phyloP scores from a whole-genome alignment of 2,329 filamentous ascomycete species.

The Mariannaea sp. region DNA sequence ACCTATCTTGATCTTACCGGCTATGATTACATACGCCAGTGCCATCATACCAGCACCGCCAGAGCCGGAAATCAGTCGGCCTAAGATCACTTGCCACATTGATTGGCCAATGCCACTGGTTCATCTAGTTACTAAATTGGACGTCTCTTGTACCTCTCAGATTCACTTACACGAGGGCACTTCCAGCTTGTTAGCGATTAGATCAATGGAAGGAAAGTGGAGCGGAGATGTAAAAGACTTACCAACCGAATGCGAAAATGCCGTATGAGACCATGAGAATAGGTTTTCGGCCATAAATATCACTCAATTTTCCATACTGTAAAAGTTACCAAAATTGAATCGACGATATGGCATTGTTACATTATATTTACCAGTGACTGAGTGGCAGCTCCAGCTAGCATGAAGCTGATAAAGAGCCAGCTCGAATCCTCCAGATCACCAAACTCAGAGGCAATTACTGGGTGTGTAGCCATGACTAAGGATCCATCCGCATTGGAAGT shows the following conservation, averaged over 20 bases:
- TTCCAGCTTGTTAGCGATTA: slow-evolving; percentile 8
- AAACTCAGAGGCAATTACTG: slow-evolving; percentile 65
- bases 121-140: neutral
- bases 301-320: slow-evolving; percentile 39
- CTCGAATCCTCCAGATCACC: slow-evolving; percentile 59
- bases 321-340: neutral
- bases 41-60: slow-evolving; percentile 57
- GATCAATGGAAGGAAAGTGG: no score
- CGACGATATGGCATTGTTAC: neutral
- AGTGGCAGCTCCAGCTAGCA: slow-evolving; percentile 39
- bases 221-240: slow-evolving; percentile 24
- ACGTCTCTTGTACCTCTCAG: fast-evolving
- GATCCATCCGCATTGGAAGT: slow-evolving; percentile 68
- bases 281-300: slow-evolving; percentile 37
- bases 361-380: slow-evolving; percentile 49
- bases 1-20: slow-evolving; percentile 42
- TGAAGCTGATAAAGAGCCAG: slow-evolving; percentile 42
- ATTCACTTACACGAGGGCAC: slow-evolving; percentile 27
- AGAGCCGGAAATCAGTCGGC: slow-evolving; percentile 56
- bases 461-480: slow-evolving; percentile 69
- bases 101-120: slow-evolving; percentile 47
- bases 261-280: slow-evolving; percentile 37
- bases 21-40: slow-evolving; percentile 57
- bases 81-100: slow-evolving; percentile 55
- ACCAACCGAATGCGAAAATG: slow-evolving; percentile 45